phyloP scores from a whole-genome alignment of 495 filamentous ascomycete species.

The Xylaria palmicola region DNA sequence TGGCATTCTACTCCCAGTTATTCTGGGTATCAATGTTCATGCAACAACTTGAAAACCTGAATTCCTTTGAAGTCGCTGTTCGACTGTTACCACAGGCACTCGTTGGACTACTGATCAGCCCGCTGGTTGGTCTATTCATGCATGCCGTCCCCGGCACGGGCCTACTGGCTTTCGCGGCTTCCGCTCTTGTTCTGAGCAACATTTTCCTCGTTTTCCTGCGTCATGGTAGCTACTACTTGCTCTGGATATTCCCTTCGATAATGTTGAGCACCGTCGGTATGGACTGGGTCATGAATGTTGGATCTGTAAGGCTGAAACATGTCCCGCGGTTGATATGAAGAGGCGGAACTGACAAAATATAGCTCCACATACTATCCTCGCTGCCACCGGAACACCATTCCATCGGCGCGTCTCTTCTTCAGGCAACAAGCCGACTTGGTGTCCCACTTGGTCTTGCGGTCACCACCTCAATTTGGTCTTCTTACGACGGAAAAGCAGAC shows the following conservation, averaged over 20 bases:
- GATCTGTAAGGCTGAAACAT: constrained; percentile 27
- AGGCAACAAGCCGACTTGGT: constrained; percentile 35
- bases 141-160: constrained; percentile 31
- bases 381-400: constrained; percentile 35
- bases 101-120: constrained; percentile 35
- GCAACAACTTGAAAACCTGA: constrained; percentile 34
- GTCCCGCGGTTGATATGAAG: background rate
- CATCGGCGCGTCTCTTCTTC: constrained; percentile 36
- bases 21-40: constrained; percentile 42
- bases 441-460: constrained; percentile 37
- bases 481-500: constrained; percentile 21
- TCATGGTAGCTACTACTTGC: constrained; percentile 33
- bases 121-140: constrained; percentile 35
- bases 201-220: constrained; percentile 35
- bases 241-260: constrained; percentile 36
- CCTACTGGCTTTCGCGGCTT: constrained; percentile 28
- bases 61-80: constrained; percentile 33
- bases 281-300: constrained; percentile 41
- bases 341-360: constrained; percentile 16
- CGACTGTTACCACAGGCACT: constrained; percentile 36
- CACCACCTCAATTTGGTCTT: constrained; percentile 36
- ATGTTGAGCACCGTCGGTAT: constrained; percentile 38
- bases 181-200: constrained; percentile 31
- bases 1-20: constrained; percentile 40
- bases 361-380: constrained; percentile 29